These are phyloP conservation scores for Psilocybe cyanescens DNA, from an alignment of 768 basidiomycete genomes.

Conservation along the genomic window DNA sequence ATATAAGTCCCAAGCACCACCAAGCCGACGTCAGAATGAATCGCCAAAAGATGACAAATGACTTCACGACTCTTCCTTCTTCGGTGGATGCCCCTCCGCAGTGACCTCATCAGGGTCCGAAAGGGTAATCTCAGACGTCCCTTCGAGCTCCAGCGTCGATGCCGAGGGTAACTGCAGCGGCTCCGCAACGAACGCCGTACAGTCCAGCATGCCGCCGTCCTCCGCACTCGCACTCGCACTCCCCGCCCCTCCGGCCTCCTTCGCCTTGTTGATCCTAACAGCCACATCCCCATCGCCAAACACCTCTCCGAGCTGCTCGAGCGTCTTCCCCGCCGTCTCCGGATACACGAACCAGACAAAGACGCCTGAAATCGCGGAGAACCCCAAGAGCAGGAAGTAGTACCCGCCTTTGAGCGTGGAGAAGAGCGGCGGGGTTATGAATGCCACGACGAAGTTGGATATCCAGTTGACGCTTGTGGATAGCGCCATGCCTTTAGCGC, in stretches of 20 bases:
- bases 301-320: conserved; percentile 53
- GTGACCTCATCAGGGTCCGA: background rate
- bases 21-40: too few species aligned
- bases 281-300: conserved; percentile 41
- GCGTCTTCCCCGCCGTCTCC: conserved; percentile 48
- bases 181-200: conserved; percentile 9
- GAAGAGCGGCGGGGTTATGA: conserved; percentile 53
- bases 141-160: background rate
- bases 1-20: too few species aligned
- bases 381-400: conserved; percentile 55
- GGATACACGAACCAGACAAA: conserved; percentile 53
- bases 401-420: conserved; percentile 44
- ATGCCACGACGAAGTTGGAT: conserved; percentile 67
- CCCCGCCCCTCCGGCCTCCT: conserved; percentile 27
- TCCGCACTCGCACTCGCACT: background rate
- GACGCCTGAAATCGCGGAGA: conserved; percentile 45
- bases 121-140: conserved; percentile 13
- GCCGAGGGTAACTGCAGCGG: background rate
- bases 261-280: conserved; percentile 17
- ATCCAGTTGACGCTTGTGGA: conserved; percentile 71
- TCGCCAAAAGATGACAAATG: background rate
- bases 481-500: conserved; percentile 71
- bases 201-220: background rate
- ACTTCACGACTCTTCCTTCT: background rate
- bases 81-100: background rate